Evolutionary conservation across 495 filamentous ascomycete genomes (phyloP).

Genomic region (Neurospora discreta): DNA sequence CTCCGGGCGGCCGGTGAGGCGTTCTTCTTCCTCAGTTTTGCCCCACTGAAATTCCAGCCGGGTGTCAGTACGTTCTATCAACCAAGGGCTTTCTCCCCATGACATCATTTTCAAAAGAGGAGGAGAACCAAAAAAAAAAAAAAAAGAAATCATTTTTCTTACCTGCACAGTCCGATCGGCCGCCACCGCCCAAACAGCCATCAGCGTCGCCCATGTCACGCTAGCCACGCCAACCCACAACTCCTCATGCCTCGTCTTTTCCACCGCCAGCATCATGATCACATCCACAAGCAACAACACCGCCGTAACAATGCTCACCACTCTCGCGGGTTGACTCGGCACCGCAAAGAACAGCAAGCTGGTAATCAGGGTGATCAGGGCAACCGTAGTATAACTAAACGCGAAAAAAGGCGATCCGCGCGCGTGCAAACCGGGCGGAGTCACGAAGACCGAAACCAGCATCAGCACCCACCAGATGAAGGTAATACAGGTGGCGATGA

Average conservation of each 20-base stretch:
- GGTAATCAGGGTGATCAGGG: slow-evolving; percentile 59
- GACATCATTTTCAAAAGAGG: neutral
- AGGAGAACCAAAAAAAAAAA: neutral
- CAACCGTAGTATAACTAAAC: slow-evolving; percentile 67
- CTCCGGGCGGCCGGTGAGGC: slow-evolving; percentile 83
- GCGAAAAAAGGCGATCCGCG: slow-evolving; percentile 85
- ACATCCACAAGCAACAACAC: slow-evolving; percentile 68
- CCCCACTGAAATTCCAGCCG: slow-evolving; percentile 47
- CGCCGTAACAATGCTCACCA: slow-evolving; percentile 54
- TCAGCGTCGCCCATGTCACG: slow-evolving; percentile 55
- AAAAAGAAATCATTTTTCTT: neutral
- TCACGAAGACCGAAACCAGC: slow-evolving; percentile 78
- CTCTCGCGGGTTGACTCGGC: slow-evolving; percentile 64
- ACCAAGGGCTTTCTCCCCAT: neutral
- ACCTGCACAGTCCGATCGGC: slow-evolving; percentile 50
- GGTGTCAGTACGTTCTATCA: neutral
- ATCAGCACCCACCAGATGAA: slow-evolving; percentile 88
- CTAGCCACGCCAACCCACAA: slow-evolving; percentile 81
- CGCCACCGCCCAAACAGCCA: slow-evolving; percentile 30
- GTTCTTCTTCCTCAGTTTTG: slow-evolving; percentile 82
- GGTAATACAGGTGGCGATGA: slow-evolving; percentile 58
- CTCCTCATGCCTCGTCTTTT: slow-evolving; percentile 67
- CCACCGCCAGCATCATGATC: slow-evolving; percentile 64
- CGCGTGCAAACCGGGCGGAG: slow-evolving; percentile 70
- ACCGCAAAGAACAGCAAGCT: slow-evolving; percentile 78